Evolutionary conservation across 1,284 basidiomycete genomes (phyloP), one percentile per base, ranked within the genome.

Genomic region (Ceratobasidium sp.): DNA sequence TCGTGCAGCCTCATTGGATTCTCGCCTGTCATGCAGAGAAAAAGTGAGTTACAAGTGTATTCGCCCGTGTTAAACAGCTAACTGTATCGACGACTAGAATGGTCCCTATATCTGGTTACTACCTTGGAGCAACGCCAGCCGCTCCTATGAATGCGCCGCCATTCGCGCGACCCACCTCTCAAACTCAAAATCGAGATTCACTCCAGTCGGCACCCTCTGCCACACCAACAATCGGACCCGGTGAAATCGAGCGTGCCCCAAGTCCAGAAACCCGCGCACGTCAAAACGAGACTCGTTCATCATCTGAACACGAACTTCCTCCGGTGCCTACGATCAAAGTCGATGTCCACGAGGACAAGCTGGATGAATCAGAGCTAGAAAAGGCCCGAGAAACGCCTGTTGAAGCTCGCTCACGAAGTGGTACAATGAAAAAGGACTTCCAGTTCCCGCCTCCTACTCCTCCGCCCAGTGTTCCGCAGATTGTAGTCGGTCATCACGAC

Each of bases 1-100:
- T 97, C 39, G 93, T 96, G 0, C 92, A 94, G 76, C 94, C 94
- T 0, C 89, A 91, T 48, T 97, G 95, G 94, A 87, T 96, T 76
- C 79, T 96, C 28, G 93, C 94, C 0, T 96, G 95, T 78, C 88
- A 92, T 62, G 79, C 86, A 0, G 92, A 94, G 78, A 90, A 90
- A 79, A 91, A 89, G 92, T 94, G 75, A 76, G 89, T 82, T 14
- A 14, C n/a, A n/a, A n/a, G n/a, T n/a, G 36, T 28, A 34, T 26
- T 30, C 12, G 48, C 30, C 50, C 41, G 21, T 53, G 30, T 32
- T 43, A 32, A 6, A 21, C 21, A 8, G 39, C 59, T 16, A 6
- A 57, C n/a, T 43, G 71, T 30, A 32, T 32, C 55, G 53, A 39
- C 50, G 62, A 5, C 57, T 50, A 95, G 94, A 79, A 93, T 95